These are phyloP conservation scores for Lentinula lateritia DNA, from an alignment of 768 basidiomycete genomes.

Conservation along the genomic window DNA sequence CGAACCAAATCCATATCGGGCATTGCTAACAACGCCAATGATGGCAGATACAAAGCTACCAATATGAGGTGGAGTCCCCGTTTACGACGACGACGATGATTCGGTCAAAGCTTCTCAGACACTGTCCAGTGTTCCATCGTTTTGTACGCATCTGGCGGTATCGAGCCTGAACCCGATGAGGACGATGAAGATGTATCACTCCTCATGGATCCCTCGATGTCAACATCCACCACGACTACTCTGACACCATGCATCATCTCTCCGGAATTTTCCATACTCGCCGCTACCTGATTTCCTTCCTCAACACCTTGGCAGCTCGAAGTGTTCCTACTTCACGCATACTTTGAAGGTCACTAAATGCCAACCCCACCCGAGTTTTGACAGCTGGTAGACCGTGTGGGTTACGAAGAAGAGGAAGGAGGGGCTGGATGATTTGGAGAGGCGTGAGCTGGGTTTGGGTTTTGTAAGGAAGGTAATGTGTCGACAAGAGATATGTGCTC, in stretches of 20 bases:
- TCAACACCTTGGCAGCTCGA: slow-evolving; percentile 66
- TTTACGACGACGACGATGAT: not conserved
- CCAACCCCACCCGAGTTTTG: slow-evolving; percentile 49
- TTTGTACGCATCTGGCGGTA: slow-evolving; percentile 34
- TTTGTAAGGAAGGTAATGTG: slow-evolving; percentile 64
- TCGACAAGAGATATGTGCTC: slow-evolving; percentile 62
- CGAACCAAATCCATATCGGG: slow-evolving; percentile 35
- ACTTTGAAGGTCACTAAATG: slow-evolving; percentile 58
- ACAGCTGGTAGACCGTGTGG: slow-evolving; percentile 69
- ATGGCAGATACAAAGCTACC: slow-evolving; percentile 55
- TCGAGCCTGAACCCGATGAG: slow-evolving; percentile 9
- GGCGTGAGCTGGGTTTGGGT: slow-evolving; percentile 73
- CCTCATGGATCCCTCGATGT: slow-evolving; percentile 22
- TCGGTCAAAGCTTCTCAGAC: slow-evolving; percentile 47
- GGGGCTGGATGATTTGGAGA: slow-evolving; percentile 67
- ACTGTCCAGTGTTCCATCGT: slow-evolving; percentile 70
- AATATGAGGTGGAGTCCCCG: slow-evolving; percentile 16
- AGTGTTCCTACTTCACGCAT: slow-evolving; percentile 75
- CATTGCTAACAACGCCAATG: slow-evolving; percentile 54
- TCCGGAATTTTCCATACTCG: slow-evolving; percentile 40
- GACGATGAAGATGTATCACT: slow-evolving; percentile 9
- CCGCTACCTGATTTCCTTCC: slow-evolving; percentile 63
- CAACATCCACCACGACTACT: slow-evolving; percentile 72
- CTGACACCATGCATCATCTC: slow-evolving; percentile 62
- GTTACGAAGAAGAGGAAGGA: slow-evolving; percentile 71